A percentile compares a stretch with the other conserved stretches of the same genome.
phyloP scores from a whole-genome alignment of 2,329 filamentous ascomycete species.

The Trichoderma pleuroti region DNA sequence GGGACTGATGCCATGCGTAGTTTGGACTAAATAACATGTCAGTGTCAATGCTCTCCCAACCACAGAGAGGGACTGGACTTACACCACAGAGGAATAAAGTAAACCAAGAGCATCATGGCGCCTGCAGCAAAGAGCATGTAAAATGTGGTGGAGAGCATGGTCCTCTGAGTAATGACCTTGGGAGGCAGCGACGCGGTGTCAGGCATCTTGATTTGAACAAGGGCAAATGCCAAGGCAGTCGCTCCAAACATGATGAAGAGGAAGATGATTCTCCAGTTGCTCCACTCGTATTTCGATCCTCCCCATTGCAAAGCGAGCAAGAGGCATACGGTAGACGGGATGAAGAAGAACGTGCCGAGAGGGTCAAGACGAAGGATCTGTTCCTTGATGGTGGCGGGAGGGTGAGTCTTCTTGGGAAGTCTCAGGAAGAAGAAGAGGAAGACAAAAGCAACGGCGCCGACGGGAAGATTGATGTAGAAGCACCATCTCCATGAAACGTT shows the following conservation, averaged over 20 bases:
- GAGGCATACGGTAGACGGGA: conserved; percentile 57
- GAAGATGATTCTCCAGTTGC: conserved; percentile 49
- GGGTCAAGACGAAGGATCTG: conserved; percentile 55
- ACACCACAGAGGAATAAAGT: conserved; percentile 55
- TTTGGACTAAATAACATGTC: conserved; percentile 45
- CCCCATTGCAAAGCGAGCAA: conserved; percentile 64
- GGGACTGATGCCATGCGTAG: conserved; percentile 50
- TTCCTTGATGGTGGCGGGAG: conserved; percentile 33
- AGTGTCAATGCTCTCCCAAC: conserved; percentile 14
- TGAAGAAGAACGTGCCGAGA: conserved; percentile 56
- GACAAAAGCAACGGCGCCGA: conserved; percentile 49
- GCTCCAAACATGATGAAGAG: conserved; percentile 51
- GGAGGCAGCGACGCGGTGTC: conserved; percentile 56
- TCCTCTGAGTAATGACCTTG: conserved; percentile 52
- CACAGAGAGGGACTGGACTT: conserved; percentile 25
- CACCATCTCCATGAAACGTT: conserved; percentile 53
- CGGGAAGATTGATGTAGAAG: conserved; percentile 57
- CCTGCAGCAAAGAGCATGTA: conserved; percentile 48
- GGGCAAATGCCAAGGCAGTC: conserved; percentile 45
- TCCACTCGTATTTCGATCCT: conserved; percentile 52
- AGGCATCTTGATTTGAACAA: conserved; percentile 51
- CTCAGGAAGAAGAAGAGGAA: conserved; percentile 49
- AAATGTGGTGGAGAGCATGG: conserved; percentile 46
- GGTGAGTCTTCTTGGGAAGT: conserved; percentile 34
- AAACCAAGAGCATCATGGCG: conserved; percentile 53